Evolutionary conservation across 139 green algal genomes (phyloP).

Genomic region (Chlorella vulgaris): DNA sequence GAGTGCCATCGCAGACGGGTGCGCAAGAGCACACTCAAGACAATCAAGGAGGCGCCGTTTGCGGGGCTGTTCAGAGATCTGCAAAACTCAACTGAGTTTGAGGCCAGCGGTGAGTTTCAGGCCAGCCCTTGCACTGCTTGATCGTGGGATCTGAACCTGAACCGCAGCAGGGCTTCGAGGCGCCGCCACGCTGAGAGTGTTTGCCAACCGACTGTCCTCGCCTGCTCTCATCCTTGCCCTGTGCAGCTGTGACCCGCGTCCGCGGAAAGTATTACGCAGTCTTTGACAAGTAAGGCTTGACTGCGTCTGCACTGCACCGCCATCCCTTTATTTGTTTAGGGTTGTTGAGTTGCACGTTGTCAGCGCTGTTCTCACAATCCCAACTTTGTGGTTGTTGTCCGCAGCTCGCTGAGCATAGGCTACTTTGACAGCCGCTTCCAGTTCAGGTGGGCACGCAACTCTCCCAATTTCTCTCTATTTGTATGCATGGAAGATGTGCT

Average conservation of each 20-base stretch:
- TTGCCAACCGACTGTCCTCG: neutral
- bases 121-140: neutral
- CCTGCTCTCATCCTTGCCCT: neutral
- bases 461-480: neutral
- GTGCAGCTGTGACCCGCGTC: neutral
- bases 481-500: neutral
- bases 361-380: neutral
- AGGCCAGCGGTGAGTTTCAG: neutral
- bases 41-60: neutral
- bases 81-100: neutral
- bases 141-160: neutral
- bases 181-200: neutral
- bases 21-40: neutral
- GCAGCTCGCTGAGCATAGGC: neutral
- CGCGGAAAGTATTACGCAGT: constrained; percentile 32
- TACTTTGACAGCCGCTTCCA: constrained; percentile 1
- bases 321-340: neutral
- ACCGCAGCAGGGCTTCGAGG: neutral
- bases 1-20: neutral
- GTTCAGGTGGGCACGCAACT: neutral
- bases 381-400: neutral
- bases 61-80: neutral
- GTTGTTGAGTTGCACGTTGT: neutral
- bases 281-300: constrained; percentile 36
- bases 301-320: neutral